A percentile compares a stretch with the other conserved stretches of the same genome.
phyloP scores from a whole-genome alignment of 768 basidiomycete genomes.

The Rhodotorula graminis region DNA sequence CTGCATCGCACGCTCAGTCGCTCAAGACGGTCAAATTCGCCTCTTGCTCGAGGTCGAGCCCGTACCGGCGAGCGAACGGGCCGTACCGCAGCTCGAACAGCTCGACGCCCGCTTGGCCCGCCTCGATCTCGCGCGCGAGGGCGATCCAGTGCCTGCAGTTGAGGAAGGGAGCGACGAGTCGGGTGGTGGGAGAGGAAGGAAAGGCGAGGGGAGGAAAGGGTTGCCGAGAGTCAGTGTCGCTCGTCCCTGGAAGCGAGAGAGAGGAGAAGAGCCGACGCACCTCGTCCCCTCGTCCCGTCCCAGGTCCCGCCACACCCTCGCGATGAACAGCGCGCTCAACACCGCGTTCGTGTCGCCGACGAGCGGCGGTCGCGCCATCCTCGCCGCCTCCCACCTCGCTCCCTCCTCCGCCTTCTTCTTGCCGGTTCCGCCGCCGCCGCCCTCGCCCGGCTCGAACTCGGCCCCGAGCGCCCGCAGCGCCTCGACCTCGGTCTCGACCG shows the following conservation, averaged over 20 bases:
- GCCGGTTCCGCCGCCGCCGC: too few species aligned
- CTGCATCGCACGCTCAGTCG: too few species aligned
- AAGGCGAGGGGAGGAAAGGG: not conserved
- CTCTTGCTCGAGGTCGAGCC: not conserved
- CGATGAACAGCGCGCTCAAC: slow-evolving; percentile 18
- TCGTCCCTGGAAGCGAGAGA: not conserved
- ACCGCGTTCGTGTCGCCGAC: slow-evolving; percentile 23
- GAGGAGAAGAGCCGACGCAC: not conserved
- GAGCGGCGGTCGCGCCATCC: slow-evolving; percentile 28
- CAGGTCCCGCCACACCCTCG: not conserved
- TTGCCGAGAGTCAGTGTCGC: not conserved
- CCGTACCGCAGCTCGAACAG: slow-evolving; percentile 25
- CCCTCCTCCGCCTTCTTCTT: too few species aligned
- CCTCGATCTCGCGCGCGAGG: slow-evolving; percentile 13
- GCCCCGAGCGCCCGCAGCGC: slow-evolving; percentile 11
- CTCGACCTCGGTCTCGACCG: slow-evolving; percentile 7
- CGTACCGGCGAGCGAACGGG: not conserved
- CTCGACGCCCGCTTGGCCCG: slow-evolving; percentile 17
- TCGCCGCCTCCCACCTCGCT: not conserved
- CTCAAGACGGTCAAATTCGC: not conserved
- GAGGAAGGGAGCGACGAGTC: not conserved
- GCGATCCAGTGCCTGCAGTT: not conserved
- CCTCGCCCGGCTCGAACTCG: too few species aligned
- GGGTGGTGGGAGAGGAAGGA: not conserved
- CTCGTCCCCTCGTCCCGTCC: not conserved